phyloP scores from a whole-genome alignment of 345 rosid species.

The Brassica napus region DNA sequence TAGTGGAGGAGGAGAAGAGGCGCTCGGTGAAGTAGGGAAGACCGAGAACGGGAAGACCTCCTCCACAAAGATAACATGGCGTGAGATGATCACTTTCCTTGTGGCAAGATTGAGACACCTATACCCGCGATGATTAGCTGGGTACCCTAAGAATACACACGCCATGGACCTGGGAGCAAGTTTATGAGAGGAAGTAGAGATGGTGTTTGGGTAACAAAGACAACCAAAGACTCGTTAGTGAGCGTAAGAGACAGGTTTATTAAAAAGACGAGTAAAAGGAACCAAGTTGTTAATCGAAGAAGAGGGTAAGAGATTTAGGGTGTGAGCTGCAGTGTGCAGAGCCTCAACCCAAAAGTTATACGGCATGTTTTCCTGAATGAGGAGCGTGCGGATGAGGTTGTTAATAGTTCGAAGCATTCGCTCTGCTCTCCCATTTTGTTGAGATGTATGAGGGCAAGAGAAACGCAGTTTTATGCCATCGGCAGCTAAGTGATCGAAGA shows the following conservation, averaged over 20 bases:
- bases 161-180: not conserved
- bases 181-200: not conserved
- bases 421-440: not conserved
- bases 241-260: too few relatives aligned
- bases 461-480: not conserved
- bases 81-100: not conserved
- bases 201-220: too few relatives aligned
- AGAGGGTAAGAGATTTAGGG: too few relatives aligned
- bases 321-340: too few relatives aligned
- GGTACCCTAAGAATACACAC: not conserved
- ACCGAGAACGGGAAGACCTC: not conserved
- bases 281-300: too few relatives aligned
- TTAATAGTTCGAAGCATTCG: too few relatives aligned
- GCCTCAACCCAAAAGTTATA: too few relatives aligned
- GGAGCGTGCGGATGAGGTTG: too few relatives aligned
- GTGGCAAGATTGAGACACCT: not conserved
- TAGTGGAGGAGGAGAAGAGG: not conserved
- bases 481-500: too few relatives aligned
- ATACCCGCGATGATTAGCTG: not conserved
- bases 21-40: not conserved
- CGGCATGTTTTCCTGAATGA: too few relatives aligned
- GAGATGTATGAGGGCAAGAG: not conserved
- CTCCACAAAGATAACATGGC: not conserved
- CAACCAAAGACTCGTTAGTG: too few relatives aligned
- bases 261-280: too few relatives aligned